These are phyloP conservation scores for Litsea cubeba DNA, from an alignment of 164 flowering plant genomes.

Conservation along the genomic window DNA sequence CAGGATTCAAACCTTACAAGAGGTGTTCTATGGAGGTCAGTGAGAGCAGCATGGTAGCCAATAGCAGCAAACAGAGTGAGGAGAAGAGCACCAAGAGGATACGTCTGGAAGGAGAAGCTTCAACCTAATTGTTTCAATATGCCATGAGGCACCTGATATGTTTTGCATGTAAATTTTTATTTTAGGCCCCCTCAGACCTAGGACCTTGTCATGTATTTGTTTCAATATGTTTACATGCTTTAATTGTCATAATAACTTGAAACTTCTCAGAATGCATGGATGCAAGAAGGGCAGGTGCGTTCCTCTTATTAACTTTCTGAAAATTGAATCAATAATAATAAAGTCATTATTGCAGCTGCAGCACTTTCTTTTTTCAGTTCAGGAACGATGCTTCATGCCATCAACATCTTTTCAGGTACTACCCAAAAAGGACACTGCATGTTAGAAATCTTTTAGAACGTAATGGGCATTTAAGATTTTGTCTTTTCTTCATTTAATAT, in stretches of 20 bases:
- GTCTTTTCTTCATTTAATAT: no score
- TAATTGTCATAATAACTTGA: background rate
- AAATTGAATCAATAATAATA: no score
- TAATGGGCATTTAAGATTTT: no score
- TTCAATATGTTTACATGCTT: background rate
- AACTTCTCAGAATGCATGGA: background rate
- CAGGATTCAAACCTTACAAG: slow-evolving; percentile 95
- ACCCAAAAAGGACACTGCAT: no score
- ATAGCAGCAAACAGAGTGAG: slow-evolving; percentile 36
- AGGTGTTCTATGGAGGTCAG: slow-evolving; percentile 79
- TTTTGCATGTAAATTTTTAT: background rate
- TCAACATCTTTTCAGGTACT: no score
- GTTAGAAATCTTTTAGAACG: no score
- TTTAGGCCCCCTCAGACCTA: background rate
- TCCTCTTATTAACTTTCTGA: no score
- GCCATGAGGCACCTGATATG: background rate
- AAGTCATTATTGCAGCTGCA: no score
- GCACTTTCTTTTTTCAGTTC: no score
- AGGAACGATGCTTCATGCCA: no score
- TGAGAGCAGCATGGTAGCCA: slow-evolving; percentile 35
- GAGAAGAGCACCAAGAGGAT: slow-evolving; percentile 67
- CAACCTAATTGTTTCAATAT: slow-evolving; percentile 37
- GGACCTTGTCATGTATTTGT: slow-evolving; percentile 2
- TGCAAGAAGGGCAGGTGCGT: no score
- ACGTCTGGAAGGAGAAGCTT: slow-evolving; percentile 65